Evolutionary conservation across 257 asterid species (phyloP).

Genomic region (Ballota nigra): DNA sequence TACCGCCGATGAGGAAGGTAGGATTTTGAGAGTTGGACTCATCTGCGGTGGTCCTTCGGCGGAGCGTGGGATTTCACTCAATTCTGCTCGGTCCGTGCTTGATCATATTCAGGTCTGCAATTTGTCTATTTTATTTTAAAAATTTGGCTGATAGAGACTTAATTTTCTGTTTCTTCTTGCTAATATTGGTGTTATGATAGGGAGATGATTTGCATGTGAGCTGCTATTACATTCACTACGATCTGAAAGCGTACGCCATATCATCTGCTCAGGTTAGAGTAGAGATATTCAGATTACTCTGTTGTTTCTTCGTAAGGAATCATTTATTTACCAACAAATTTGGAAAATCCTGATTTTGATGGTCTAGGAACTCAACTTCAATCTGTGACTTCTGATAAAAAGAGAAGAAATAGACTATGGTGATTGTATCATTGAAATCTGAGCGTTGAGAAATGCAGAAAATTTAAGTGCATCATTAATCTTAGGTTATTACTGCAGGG

Average conservation of each 20-base stretch:
- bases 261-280: slow-evolving; percentile 80
- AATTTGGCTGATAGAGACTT: background rate
- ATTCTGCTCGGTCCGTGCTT: slow-evolving; percentile 86
- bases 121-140: background rate
- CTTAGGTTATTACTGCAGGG: background rate
- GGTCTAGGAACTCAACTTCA: background rate
- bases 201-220: slow-evolving; percentile 75
- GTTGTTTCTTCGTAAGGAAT: no score
- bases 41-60: slow-evolving; percentile 91
- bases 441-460: background rate
- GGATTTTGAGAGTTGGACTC: slow-evolving; percentile 63
- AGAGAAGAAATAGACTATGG: background rate
- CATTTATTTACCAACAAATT: background rate
- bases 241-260: slow-evolving; percentile 71
- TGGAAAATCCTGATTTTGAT: background rate
- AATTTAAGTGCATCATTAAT: background rate
- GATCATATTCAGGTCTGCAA: slow-evolving; percentile 72
- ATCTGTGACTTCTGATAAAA: background rate
- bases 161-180: background rate
- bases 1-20: slow-evolving; percentile 28
- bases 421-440: background rate
- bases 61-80: slow-evolving; percentile 84
- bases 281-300: background rate
- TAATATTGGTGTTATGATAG: slow-evolving; percentile 30
- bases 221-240: slow-evolving; percentile 75